Base-by-base conservation (phyloP, 192 early-diverging fungal species). In the Umbelopsis isabellina region DNA sequence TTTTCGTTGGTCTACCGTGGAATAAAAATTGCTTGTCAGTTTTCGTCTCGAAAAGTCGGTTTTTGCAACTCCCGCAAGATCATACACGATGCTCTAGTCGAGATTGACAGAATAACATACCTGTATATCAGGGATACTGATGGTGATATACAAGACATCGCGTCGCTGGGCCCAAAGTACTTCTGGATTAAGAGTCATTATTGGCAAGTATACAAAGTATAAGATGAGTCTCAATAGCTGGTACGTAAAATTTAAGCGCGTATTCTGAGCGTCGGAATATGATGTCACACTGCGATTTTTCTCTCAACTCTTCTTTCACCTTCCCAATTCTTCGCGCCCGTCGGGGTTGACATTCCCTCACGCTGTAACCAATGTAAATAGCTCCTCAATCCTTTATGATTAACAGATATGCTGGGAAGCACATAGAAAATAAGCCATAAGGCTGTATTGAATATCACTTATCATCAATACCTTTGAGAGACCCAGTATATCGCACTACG, bases 101-200 rank as follows among this genome's bases (percentile, higher is more conserved):
- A 27, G 8, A 30, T 27, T 27, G 49, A 66, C 10, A 47, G 33
- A 33, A 18, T 7, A 25, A 25, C 66, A 46, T 71, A 86, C 81
- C 25, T 82, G 80, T 35, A 90, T 80, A 72, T 98, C 95, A 68
- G 81, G 48, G 20, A 95, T 71, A 52, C 92, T 86, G 72, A 98
- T 85, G 11, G 96, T 98, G 27, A 98, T 71, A 78, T 87, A 97
- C 69, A 97, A 72, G 65, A 92, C 77, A 64, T 93, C 88, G 48
- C 85, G 79, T 74, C 92, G 88, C 76, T 98, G 95, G 35, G 96
- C 96, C 95, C 96, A 97, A 74, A 93, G 88, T 68, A 95, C 91
- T 75, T 77, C 79, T 41, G 93, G 91, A 72, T 83, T 79, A 35
- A 89, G 71, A 64, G 79, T 44, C 72, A 77, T 83, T 50, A 52